Base-by-base conservation (phyloP, 345 rosid genomes). In the Rhizophora mangle region DNA sequence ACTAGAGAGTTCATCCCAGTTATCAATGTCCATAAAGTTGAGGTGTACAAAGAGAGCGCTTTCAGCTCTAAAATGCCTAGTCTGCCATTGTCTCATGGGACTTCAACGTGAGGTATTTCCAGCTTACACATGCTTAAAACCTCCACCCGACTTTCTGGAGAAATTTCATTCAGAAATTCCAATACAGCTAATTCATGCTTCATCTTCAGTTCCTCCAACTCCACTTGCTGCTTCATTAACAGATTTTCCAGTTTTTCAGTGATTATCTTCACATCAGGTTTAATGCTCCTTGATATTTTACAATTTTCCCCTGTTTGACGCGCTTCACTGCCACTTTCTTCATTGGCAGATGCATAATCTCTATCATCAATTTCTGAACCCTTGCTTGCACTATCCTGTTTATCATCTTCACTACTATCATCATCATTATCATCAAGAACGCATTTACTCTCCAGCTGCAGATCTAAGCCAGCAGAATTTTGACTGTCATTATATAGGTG, bases 221-320 rank as follows among this genome's bases (percentile, higher is more conserved):
- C 96, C 72, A 75, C 79, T 80, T 87, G 86, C 72, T 92, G 96
- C 76, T 81, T 75, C 63, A 62, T 63, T 78, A 95, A 70, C 66
- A 92, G 69, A 74, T 73, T 53, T 79, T 92, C 87, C 19, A 95
- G 90, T 73, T 81, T 83, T 68, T 86, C 79, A 1, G 77, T 83
- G 68, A 80, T 59, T 24, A 59, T 54, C 59, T 70, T 82, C 31
- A 82, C 73, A 61, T 79, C 80, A 39, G 81, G 32, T 55, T 76
- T 86, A 21, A 46, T n/a, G n/a, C 53, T 61, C 22, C 22, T 32
- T 0, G n/a, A 29, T 30, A 24, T 55, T 49, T 52, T 39, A 36
- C 57, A 0, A 62, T 67, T 62, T 15, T 67, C 75, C 64, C 27
- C 30, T 6, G 55, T 63, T 46, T 60, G 60, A 36, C 6, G 19